Evolutionary conservation across 2,329 filamentous ascomycete genomes (phyloP).

Genomic region (Coniochaeta pulveracea): DNA sequence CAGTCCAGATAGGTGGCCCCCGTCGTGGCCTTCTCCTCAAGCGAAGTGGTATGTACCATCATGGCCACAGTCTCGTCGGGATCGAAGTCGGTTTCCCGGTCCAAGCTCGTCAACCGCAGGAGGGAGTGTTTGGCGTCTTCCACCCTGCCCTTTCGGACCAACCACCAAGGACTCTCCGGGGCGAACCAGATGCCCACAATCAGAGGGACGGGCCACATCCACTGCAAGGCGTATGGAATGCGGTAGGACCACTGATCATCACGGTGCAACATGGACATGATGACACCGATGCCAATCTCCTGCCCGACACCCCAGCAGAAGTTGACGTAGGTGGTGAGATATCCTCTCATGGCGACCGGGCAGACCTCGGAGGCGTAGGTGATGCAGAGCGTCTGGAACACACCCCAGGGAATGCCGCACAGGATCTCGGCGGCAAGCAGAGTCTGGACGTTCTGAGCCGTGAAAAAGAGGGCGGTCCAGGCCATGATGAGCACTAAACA

Average conservation of each 20-base stretch:
- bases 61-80: slow-evolving; percentile 14
- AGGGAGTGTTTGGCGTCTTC: slow-evolving; percentile 55
- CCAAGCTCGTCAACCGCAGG: slow-evolving; percentile 48
- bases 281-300: slow-evolving; percentile 57
- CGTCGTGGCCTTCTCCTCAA: slow-evolving; percentile 25
- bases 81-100: slow-evolving; percentile 39
- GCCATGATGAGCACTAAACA: slow-evolving; percentile 41
- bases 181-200: slow-evolving; percentile 53
- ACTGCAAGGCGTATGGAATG: slow-evolving; percentile 60
- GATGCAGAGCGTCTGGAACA: slow-evolving; percentile 23
- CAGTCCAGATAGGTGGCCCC: slow-evolving; percentile 34
- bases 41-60: slow-evolving; percentile 21
- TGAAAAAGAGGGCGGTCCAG: slow-evolving; percentile 56
- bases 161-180: slow-evolving; percentile 61
- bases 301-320: slow-evolving; percentile 69
- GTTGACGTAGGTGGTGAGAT: slow-evolving; percentile 39
- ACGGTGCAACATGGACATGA: slow-evolving; percentile 51
- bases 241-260: slow-evolving; percentile 50
- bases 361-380: slow-evolving; percentile 26
- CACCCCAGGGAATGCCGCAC: slow-evolving; percentile 36
- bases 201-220: slow-evolving; percentile 62
- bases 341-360: slow-evolving; percentile 26
- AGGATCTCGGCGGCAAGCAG: slow-evolving; percentile 51
- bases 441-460: slow-evolving; percentile 45
- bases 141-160: slow-evolving; percentile 52